Evolutionary conservation across 768 basidiomycete genomes (phyloP).

Genomic region (Tephrocybe sp.): DNA sequence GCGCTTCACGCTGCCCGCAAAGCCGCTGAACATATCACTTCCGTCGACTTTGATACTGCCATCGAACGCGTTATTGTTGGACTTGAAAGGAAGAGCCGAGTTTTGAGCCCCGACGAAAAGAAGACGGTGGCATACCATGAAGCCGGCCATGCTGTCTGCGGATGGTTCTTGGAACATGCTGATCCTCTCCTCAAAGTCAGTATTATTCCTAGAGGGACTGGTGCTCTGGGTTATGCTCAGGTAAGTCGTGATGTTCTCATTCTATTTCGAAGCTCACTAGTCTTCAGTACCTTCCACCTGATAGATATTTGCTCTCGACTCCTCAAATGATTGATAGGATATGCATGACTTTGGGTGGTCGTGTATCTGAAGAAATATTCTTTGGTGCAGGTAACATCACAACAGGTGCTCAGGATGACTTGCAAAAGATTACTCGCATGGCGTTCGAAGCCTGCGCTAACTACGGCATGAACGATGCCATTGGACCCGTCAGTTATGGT

Average conservation of each 20-base stretch:
- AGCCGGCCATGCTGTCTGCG: slow-evolving; percentile 97
- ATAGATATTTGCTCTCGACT: slow-evolving; percentile 92
- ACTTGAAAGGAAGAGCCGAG: slow-evolving; percentile 91
- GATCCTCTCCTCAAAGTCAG: slow-evolving; percentile 97
- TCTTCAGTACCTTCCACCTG: slow-evolving; percentile 84
- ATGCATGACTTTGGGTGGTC: slow-evolving; percentile 97
- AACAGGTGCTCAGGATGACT: slow-evolving; percentile 96
- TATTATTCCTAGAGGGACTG: slow-evolving; percentile 96
- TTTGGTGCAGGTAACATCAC: slow-evolving; percentile 92
- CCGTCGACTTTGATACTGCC: slow-evolving; percentile 91
- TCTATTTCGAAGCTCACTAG: slow-evolving; percentile 9
- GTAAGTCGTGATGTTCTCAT: slow-evolving; percentile 35
- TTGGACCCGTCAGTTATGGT: slow-evolving; percentile 96
- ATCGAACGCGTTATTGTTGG: slow-evolving; percentile 99
- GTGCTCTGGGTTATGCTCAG: slow-evolving; percentile 95
- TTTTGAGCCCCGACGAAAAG: slow-evolving; percentile 95
- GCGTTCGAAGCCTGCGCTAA: slow-evolving; percentile 95
- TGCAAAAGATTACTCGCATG: slow-evolving; percentile 97
- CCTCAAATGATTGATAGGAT: slow-evolving; percentile 95
- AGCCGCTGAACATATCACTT: slow-evolving; percentile 71
- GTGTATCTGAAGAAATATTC: slow-evolving; percentile 98
- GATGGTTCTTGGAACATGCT: slow-evolving; percentile 98
- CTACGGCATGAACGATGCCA: slow-evolving; percentile 94
- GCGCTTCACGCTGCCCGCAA: slow-evolving; percentile 92
- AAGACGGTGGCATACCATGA: slow-evolving; percentile 98